Evolutionary conservation across 306 rosid genomes (phyloP).

Genomic region (Inga leiocalycina): DNA sequence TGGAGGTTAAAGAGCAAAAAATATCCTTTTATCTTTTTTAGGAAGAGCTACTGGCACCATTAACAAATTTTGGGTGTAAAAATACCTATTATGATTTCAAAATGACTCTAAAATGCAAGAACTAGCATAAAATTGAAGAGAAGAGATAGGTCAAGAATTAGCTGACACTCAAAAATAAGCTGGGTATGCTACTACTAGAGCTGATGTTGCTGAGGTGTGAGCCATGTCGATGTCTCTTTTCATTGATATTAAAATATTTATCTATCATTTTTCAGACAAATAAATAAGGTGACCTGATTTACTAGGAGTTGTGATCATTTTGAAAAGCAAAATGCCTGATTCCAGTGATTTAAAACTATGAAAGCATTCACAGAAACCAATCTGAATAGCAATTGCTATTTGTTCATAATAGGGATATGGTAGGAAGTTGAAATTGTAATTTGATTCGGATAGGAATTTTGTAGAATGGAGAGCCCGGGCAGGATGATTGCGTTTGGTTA

Average conservation of each 20-base stretch:
- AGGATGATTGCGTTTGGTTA: not conserved
- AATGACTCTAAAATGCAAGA: too few relatives aligned
- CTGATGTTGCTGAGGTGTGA: not conserved
- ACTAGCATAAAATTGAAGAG: not conserved
- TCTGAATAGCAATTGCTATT: not conserved
- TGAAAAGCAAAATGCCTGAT: not conserved
- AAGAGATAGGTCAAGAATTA: not conserved
- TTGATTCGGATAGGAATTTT: not conserved
- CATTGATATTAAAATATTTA: not conserved
- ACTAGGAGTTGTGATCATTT: not conserved
- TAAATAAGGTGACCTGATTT: not conserved
- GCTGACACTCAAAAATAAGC: not conserved
- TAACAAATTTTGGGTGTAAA: too few relatives aligned
- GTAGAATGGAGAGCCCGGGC: not conserved
- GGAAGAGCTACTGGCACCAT: too few relatives aligned
- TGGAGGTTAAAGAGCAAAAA: too few relatives aligned
- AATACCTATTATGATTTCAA: too few relatives aligned
- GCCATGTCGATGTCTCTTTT: not conserved
- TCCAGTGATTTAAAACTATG: not conserved
- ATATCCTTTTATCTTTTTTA: too few relatives aligned
- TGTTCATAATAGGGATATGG: not conserved
- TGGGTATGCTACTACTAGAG: not conserved
- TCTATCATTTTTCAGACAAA: not conserved
- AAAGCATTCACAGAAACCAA: not conserved
- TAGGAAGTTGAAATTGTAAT: not conserved